Base-by-base conservation (phyloP, 805 yeast genomes). In the Wickerhamomyces chaumierensis region DNA sequence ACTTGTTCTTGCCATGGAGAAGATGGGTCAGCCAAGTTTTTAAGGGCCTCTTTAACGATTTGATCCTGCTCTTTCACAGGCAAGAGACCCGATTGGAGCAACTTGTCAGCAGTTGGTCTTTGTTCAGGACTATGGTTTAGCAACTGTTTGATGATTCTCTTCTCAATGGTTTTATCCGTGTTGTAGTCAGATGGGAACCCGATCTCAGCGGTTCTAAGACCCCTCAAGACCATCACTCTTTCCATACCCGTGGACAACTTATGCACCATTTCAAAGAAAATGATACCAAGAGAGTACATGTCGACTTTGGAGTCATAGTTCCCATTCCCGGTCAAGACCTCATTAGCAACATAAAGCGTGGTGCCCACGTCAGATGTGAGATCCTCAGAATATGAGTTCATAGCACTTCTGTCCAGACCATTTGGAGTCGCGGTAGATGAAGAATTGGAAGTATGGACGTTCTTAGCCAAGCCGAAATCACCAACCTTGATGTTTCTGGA, bases 1-100 rank as follows among this genome's bases (percentile, higher is more conserved):
- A 92, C 95, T 56, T 87, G 94, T 45, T 78, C 84, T 47, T 88
- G 92, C 94, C 96, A 87, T 1, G 95, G 88, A 0, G 96, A 84
- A 1, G 92, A 77, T 0, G 95, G 90, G 55, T 87, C 88, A 0
- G 95, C 81, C 41, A 92, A 60, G 21, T 87, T 83, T 46, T 78
- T 76, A 46, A 92, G 64, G 0, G 95, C 96, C 51, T 87, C 95
- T 52, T 84, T 81, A 42, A 92, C 82, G 11, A 86, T 72, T 52
- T 83, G 84, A 52, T 92, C 96, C 50, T 87, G 94, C 45, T 86
- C 90, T 41, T 84, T 86, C 0, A 85, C 83, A 0, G 96, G 95
- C 18, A 92, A 62, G 56, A 79, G 63, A 0, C 96, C 96, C 39
- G 94, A 84, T 42, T 76, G 76, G 34, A 92, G 60, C 34, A 92